These are phyloP conservation scores for Cajanus cajan DNA, from an alignment of 306 rosid species.

Conservation along the genomic window DNA sequence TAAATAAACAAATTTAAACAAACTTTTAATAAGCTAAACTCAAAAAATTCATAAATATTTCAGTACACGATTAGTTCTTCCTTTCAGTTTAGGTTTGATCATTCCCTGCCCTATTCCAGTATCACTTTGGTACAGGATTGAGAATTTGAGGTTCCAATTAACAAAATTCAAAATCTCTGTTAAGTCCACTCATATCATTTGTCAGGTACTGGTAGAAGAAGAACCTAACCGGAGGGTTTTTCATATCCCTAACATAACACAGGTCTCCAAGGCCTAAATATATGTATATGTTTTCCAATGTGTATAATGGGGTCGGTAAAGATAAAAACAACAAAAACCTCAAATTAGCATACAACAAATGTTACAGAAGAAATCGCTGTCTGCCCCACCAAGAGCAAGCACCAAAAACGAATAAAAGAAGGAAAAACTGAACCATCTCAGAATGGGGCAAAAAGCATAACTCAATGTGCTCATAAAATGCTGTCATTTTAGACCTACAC, in stretches of 20 bases:
- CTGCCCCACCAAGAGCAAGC: conserved; percentile 7
- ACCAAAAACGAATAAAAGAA: background rate
- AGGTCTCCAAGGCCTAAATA: background rate
- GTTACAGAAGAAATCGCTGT: conserved; percentile 31
- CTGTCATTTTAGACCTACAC: conserved; percentile 5
- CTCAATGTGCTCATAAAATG: conserved; percentile 26
- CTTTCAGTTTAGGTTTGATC: no score
- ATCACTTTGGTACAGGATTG: no score
- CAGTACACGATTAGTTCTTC: no score
- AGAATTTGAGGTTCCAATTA: no score
- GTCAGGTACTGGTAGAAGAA: no score
- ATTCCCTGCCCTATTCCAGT: no score
- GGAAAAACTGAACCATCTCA: conserved; percentile 15
- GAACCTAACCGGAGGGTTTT: background rate
- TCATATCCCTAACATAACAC: background rate
- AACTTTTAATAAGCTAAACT: no score
- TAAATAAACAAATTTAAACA: no score
- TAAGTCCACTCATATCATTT: no score
- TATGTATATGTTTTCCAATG: background rate
- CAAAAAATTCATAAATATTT: no score
- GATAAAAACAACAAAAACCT: conserved; percentile 6
- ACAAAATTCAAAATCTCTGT: no score
- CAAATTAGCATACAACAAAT: conserved; percentile 33
- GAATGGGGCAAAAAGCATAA: conserved; percentile 28
- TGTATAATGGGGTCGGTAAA: background rate